Evolutionary conservation across 140 eudicot genomes (phyloP), one percentile per base, ranked within the genome.

Genomic region (Ambrosia hybrid): DNA sequence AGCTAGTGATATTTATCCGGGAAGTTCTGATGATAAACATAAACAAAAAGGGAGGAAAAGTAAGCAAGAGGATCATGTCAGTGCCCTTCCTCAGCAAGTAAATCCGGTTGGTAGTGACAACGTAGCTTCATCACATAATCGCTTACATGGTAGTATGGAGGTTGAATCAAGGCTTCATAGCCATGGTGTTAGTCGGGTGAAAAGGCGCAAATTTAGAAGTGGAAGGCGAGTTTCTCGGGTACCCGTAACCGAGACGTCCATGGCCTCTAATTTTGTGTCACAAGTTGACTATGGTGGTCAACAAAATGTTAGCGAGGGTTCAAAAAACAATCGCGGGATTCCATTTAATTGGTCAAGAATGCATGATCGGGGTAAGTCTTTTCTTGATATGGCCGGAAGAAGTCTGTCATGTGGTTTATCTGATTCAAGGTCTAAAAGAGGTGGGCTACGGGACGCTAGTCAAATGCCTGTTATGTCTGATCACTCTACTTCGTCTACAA

Each of bases 261-360:
- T 88, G 84, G 97, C 97, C 56, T 90, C 99, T 45, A 90, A 91
- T 81, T 90, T 94, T 16, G 81, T 82, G 30, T 74, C 76, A 38
- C 80, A 75, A 14, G 78, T 72, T 71, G 88, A 85, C 16, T 77
- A 75, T 33, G 79, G 60, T 41, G 82, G 77, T 33, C 78, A 77
- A 51, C 87, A 59, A 41, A 83, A 83, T 76, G 86, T 81, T 39
- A 79, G 80, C 1, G 74, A 84, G 70, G 87, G 41, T 75, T 91
- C 95, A 21, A 73, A 79, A 82, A 86, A 90, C 55, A 86, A 92
- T 37, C 90, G 95, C 33, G 96, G 99, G 4, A 84, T 90, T 73
- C 99, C 96, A 5, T 90, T 86, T 84, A 94, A 94, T 83, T 94
- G 99, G 99, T 94, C 99, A 58, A 81, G 97, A 57, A 90, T 94